phyloP scores from a whole-genome alignment of 768 basidiomycete species.

The Serendipita sp. region DNA sequence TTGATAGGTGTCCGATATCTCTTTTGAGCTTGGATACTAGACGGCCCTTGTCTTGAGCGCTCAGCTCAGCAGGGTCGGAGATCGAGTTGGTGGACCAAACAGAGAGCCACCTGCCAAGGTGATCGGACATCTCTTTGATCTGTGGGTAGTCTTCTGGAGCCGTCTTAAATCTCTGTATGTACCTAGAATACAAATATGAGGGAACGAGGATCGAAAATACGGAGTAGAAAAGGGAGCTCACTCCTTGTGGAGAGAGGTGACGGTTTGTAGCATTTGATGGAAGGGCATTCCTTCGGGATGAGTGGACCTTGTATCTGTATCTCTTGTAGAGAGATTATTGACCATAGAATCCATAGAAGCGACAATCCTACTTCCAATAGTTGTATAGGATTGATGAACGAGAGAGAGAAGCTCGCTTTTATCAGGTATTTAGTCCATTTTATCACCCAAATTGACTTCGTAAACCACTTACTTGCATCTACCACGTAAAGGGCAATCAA shows the following conservation, averaged over 20 bases:
- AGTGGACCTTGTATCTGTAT: conserved; percentile 13
- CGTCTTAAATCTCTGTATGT: neutral
- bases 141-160: neutral
- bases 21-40: neutral
- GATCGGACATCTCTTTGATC: neutral
- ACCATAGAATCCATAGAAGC: conserved; percentile 22
- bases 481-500: conserved; percentile 36
- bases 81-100: neutral
- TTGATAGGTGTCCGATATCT: neutral
- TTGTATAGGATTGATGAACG: conserved; percentile 29
- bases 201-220: neutral
- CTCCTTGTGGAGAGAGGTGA: conserved; percentile 36
- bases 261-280: conserved; percentile 27
- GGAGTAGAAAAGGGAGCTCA: conserved; percentile 16
- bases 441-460: neutral
- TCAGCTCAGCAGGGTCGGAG: neutral
- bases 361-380: conserved; percentile 25
- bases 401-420: conserved; percentile 28
- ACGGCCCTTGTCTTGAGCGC: neutral
- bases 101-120: neutral
- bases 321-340: conserved; percentile 20
- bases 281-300: conserved; percentile 19
- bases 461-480: conserved; percentile 29
- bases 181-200: neutral
- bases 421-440: neutral